Conservation (phyloP, 2,329 filamentous ascomycete genomes). For the Alternaria burnsii region DNA sequence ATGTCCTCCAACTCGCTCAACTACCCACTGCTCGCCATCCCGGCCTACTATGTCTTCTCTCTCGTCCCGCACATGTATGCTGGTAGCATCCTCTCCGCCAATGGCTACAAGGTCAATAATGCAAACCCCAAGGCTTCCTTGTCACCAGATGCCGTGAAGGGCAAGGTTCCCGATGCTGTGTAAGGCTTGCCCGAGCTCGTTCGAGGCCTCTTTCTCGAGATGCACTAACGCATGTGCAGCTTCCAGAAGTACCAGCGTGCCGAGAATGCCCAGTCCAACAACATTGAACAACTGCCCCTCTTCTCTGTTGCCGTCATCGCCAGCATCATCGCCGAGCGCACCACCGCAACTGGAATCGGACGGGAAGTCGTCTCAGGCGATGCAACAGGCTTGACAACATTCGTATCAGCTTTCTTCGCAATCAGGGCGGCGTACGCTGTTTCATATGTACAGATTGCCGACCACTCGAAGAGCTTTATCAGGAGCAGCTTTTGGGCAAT, state of each 20-base stretch:
- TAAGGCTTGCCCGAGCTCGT: constrained; percentile 3
- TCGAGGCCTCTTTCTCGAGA: rapidly evolving
- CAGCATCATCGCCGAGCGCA: constrained; percentile 35
- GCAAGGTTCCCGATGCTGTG: constrained; percentile 37
- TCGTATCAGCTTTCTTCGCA: constrained; percentile 29
- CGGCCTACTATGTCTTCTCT: constrained; percentile 39
- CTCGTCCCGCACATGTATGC: constrained; percentile 34
- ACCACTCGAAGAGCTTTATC: constrained; percentile 30
- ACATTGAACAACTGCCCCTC: constrained; percentile 35
- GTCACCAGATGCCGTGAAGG: constrained; percentile 29
- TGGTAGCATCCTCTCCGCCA: constrained; percentile 16
- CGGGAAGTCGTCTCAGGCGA: constrained; percentile 19
- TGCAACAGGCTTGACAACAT: constrained; percentile 32
- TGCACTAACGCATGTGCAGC: constrained; percentile 1
- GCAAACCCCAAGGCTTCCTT: constrained; percentile 37
- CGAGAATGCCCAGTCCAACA: constrained; percentile 38
- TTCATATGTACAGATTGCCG: constrained; percentile 31
- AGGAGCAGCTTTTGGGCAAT: constrained; percentile 28
- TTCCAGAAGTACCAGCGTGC: constrained; percentile 40
- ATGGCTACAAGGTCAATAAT: constrained; percentile 37
- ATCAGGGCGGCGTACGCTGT: constrained; percentile 29
- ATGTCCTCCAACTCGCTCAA: constrained; percentile 34
- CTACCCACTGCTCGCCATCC: constrained; percentile 39
- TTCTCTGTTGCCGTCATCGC: constrained; percentile 36
- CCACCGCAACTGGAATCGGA: constrained; percentile 24